These are phyloP conservation scores for Cytidiella melzeri DNA, from an alignment of 768 basidiomycete genomes.

Conservation along the genomic window DNA sequence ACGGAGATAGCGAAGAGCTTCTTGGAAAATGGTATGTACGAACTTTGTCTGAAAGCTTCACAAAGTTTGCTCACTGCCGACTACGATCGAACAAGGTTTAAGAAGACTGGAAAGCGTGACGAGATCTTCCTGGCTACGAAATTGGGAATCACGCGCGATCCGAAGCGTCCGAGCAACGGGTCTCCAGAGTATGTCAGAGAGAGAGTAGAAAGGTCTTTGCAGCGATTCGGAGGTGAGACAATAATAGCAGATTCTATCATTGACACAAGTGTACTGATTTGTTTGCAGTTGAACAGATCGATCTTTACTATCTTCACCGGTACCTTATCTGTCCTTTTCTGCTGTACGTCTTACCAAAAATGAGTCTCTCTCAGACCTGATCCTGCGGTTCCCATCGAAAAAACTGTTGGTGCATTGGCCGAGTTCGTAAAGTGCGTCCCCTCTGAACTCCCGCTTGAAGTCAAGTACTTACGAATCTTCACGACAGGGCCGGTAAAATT, in stretches of 20 bases:
- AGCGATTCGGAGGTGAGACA: slow-evolving; percentile 9
- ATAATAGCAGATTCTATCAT: no score
- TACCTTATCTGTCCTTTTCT: not conserved
- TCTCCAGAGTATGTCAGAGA: slow-evolving; percentile 22
- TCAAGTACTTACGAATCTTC: not conserved
- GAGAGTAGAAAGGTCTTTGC: slow-evolving; percentile 5
- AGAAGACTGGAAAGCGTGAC: slow-evolving; percentile 44
- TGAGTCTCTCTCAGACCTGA: slow-evolving; percentile 8
- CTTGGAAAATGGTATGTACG: slow-evolving; percentile 37
- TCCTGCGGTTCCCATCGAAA: slow-evolving; percentile 18
- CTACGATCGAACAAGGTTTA: slow-evolving; percentile 34
- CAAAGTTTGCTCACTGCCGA: not conserved
- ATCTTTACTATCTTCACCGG: slow-evolving; percentile 16
- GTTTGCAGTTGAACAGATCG: slow-evolving; percentile 7
- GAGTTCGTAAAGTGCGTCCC: slow-evolving; percentile 20
- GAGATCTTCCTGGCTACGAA: slow-evolving; percentile 42
- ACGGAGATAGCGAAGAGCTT: slow-evolving; percentile 39
- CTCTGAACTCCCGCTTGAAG: not conserved
- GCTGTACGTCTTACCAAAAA: no score
- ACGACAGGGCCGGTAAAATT: slow-evolving; percentile 26
- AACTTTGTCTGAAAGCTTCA: not conserved
- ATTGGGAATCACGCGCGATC: slow-evolving; percentile 24
- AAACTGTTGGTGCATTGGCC: slow-evolving; percentile 21
- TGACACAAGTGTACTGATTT: not conserved
- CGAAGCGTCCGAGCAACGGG: slow-evolving; percentile 14